Conservation (phyloP, 257 asterid genomes). For the Paulownia fortunei region DNA sequence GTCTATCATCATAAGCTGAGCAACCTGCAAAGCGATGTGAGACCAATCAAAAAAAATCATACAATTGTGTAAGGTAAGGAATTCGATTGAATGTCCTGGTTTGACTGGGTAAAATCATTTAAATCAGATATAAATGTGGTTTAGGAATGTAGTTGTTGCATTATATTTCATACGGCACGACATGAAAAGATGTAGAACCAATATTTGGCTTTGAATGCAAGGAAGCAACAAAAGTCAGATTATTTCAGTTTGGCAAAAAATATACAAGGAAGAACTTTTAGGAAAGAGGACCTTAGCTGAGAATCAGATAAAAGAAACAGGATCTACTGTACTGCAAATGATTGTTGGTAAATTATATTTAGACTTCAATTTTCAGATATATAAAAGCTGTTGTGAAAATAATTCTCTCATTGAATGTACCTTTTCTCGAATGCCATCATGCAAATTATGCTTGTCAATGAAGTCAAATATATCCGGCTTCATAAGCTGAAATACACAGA, state of each 20-base stretch:
- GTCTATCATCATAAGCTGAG: slow-evolving; percentile 94
- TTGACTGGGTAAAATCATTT: slow-evolving; percentile 19
- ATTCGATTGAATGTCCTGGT: background rate
- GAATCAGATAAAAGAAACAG: background rate
- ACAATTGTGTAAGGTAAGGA: background rate
- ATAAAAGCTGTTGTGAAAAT: background rate
- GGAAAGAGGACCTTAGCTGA: slow-evolving; percentile 16
- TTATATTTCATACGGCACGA: slow-evolving; percentile 18
- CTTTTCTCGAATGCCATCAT: slow-evolving; percentile 85
- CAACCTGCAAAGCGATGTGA: slow-evolving; percentile 65
- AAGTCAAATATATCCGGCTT: slow-evolving; percentile 89
- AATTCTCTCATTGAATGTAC: slow-evolving; percentile 43
- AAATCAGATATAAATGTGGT: background rate
- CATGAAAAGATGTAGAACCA: background rate
- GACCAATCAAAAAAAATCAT: slow-evolving; percentile 19
- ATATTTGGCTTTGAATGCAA: background rate
- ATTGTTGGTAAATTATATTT: background rate
- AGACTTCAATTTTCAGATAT: slow-evolving; percentile 18
- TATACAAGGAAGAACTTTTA: slow-evolving; percentile 2
- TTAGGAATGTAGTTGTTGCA: background rate
- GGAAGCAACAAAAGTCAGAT: slow-evolving; percentile 15
- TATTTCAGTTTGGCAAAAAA: background rate
- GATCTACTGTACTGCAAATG: slow-evolving; percentile 3
- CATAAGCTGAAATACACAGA: slow-evolving; percentile 69
- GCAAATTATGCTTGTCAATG: slow-evolving; percentile 90